Percentiles rank a stretch among this genome's conserved stretches.
Conservation (phyloP, 2,329 filamentous ascomycete genomes). For the Diaporthe citrichinensis region DNA sequence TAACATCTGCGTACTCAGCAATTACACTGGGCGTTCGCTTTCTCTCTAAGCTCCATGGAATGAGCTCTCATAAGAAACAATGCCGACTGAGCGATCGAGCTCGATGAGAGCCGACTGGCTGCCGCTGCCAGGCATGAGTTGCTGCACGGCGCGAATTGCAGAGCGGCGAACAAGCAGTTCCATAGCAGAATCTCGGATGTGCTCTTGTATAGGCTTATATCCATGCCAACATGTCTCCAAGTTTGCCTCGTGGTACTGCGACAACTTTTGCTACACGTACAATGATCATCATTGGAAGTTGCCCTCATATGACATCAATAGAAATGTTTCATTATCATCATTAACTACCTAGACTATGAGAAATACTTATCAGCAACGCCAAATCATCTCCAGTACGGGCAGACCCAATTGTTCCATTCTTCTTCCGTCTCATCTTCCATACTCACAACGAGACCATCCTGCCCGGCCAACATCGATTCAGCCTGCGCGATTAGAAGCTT, state of each 20-base stretch:
- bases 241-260: too few species aligned
- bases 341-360: not conserved
- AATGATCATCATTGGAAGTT: not conserved
- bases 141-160: not conserved
- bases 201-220: too few species aligned
- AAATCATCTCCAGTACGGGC: not conserved
- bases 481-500: not conserved
- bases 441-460: not conserved
- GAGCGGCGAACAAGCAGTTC: not conserved
- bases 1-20: not conserved
- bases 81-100: not conserved
- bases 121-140: not conserved
- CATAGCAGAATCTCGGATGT: too few species aligned
- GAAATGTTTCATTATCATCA: not conserved
- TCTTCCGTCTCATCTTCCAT: not conserved
- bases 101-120: not conserved
- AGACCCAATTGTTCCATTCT: not conserved
- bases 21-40: not conserved
- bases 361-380: not conserved
- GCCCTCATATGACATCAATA: not conserved
- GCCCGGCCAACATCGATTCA: not conserved
- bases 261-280: too few species aligned
- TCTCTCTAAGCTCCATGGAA: not conserved
- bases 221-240: too few species aligned
- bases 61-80: not conserved